A percentile compares a stretch with the other conserved stretches of the same genome.
phyloP scores from a whole-genome alignment of 1,139 yeast genomes.

The Candida buenavistaensis region DNA sequence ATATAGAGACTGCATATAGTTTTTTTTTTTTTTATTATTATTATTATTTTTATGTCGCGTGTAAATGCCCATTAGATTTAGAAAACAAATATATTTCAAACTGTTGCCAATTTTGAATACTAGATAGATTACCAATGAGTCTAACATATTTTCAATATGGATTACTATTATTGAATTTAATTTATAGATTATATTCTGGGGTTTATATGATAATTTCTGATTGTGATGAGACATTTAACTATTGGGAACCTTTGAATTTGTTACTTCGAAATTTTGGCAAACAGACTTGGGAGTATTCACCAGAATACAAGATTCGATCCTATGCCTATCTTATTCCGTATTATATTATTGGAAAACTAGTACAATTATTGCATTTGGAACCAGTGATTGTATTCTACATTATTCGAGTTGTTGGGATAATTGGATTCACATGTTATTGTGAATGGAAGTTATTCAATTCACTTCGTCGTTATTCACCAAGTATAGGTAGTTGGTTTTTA shows the following conservation, averaged over 20 bases:
- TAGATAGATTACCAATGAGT: slow-evolving; percentile 10
- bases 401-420: slow-evolving; percentile 53
- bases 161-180: slow-evolving; percentile 28
- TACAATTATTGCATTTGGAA: slow-evolving; percentile 4
- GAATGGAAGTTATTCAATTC: slow-evolving; percentile 54
- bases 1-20: too few relatives aligned
- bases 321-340: slow-evolving; percentile 73
- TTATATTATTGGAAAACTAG: slow-evolving; percentile 24
- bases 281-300: slow-evolving; percentile 97
- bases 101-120: too few relatives aligned
- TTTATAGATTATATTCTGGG: slow-evolving; percentile 47
- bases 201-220: slow-evolving; percentile 71
- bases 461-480: slow-evolving; percentile 34
- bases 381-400: slow-evolving; percentile 42
- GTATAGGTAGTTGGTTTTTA: slow-evolving; percentile 60
- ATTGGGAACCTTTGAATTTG: slow-evolving; percentile 90
- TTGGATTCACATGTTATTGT: slow-evolving; percentile 50
- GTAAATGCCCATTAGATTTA: too few relatives aligned
- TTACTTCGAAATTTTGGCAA: slow-evolving; percentile 81
- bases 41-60: too few relatives aligned
- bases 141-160: slow-evolving; percentile 13
- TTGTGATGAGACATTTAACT: slow-evolving; percentile 85
- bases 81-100: too few relatives aligned
- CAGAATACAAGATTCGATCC: slow-evolving; percentile 83
- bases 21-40: too few relatives aligned